phyloP scores from a whole-genome alignment of 2,329 filamentous ascomycete species.

The Trichoderma citrinoviride region DNA sequence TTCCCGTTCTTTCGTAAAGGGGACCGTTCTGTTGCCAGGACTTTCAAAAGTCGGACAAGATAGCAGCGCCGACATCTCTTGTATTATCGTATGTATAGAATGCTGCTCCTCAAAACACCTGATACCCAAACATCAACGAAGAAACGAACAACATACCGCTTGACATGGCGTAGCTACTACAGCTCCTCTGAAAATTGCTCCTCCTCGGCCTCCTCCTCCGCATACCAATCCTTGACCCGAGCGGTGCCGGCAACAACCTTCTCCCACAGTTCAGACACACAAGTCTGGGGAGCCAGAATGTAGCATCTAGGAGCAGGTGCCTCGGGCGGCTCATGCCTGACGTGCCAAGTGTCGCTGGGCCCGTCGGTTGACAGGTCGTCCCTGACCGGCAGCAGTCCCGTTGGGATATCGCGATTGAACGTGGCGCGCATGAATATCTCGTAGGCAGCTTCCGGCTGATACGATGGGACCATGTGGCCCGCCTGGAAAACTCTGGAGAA shows the following conservation, averaged over 20 bases:
- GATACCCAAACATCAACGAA: too few relatives aligned
- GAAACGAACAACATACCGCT: neutral
- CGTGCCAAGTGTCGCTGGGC: slow-evolving; percentile 58
- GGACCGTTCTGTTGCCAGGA: too few relatives aligned
- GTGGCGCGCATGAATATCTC: slow-evolving; percentile 59
- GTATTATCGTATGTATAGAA: neutral
- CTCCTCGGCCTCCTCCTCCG: slow-evolving; percentile 26
- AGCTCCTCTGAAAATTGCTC: slow-evolving; percentile 13
- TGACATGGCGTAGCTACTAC: neutral
- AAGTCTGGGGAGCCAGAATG: slow-evolving; percentile 54
- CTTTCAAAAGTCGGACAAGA: too few relatives aligned
- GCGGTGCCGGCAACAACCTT: slow-evolving; percentile 52
- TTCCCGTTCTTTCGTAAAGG: too few relatives aligned
- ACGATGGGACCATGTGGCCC: slow-evolving; percentile 60
- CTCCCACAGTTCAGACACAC: slow-evolving; percentile 51
- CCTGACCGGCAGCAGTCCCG: slow-evolving; percentile 51
- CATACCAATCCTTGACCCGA: slow-evolving; percentile 43
- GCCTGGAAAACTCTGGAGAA: slow-evolving; percentile 65
- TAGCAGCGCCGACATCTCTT: neutral
- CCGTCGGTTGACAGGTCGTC: slow-evolving; percentile 49
- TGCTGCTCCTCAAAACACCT: neutral
- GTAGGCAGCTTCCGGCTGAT: slow-evolving; percentile 57
- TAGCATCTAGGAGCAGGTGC: slow-evolving; percentile 56
- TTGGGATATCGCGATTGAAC: slow-evolving; percentile 52
- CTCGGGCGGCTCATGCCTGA: slow-evolving; percentile 49